Percentiles rank a stretch among this genome's conserved stretches.
Conservation (phyloP, 257 asterid genomes). For the Jaltomata sinuosa region DNA sequence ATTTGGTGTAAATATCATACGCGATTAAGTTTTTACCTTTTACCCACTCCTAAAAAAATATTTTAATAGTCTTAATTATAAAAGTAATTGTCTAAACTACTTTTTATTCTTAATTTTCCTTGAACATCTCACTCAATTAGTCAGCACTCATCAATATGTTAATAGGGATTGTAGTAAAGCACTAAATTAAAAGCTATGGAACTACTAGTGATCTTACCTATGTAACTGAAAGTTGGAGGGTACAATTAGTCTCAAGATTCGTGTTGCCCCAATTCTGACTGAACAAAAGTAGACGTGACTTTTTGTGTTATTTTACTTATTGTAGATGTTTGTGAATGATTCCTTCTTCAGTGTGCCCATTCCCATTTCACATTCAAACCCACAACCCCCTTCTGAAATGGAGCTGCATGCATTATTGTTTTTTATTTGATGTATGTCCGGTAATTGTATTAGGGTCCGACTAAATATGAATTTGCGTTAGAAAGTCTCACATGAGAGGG, state of each 20-base stretch:
- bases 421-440: no score
- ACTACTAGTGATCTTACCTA: background rate
- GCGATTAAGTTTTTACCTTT: background rate
- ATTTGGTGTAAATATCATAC: background rate
- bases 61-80: no score
- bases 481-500: no score
- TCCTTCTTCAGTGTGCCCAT: slow-evolving; percentile 21
- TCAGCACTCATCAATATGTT: no score
- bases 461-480: no score
- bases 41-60: background rate
- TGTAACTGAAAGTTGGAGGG: background rate
- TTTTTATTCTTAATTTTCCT: no score
- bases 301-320: background rate
- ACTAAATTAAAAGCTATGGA: background rate
- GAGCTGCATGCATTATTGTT: slow-evolving; percentile 5
- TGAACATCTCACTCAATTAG: no score
- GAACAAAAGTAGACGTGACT: background rate
- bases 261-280: background rate
- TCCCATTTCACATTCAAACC: slow-evolving; percentile 4
- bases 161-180: background rate
- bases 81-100: no score
- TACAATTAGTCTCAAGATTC: background rate
- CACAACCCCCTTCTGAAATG: background rate
- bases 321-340: background rate
- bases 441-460: no score